These are phyloP conservation scores for Keithomyces neogunnii DNA, from an alignment of 2,329 filamentous ascomycete species.

Conservation along the genomic window DNA sequence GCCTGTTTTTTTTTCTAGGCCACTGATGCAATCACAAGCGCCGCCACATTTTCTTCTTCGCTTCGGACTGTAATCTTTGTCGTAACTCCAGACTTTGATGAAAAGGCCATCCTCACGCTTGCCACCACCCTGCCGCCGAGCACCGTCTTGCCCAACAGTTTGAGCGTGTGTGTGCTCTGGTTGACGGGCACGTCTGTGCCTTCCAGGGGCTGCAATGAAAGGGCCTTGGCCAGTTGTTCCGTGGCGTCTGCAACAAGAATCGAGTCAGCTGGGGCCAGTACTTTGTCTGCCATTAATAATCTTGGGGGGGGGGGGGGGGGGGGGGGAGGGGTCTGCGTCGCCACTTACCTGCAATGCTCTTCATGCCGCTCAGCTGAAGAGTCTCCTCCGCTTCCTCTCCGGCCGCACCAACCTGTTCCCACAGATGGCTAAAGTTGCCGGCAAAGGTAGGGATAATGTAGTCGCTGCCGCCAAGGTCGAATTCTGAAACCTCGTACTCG, in stretches of 20 bases:
- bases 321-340: too few species aligned
- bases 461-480: conserved; percentile 84
- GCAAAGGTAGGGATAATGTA: conserved; percentile 92
- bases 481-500: conserved; percentile 92
- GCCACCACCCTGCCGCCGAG: conserved; percentile 82
- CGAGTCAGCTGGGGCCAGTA: too few species aligned
- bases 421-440: conserved; percentile 89
- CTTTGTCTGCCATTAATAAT: too few species aligned
- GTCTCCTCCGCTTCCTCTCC: conserved; percentile 91
- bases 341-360: conserved; percentile 79
- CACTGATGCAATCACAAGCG: conserved; percentile 75
- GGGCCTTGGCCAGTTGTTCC: conserved; percentile 75
- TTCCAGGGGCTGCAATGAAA: conserved; percentile 89
- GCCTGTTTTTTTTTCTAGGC: conserved; percentile 42
- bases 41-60: conserved; percentile 87
- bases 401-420: conserved; percentile 84
- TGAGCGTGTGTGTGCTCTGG: conserved; percentile 86
- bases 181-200: conserved; percentile 87
- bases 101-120: conserved; percentile 86
- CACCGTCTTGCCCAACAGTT: conserved; percentile 92
- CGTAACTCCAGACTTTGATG: conserved; percentile 84
- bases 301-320: too few species aligned
- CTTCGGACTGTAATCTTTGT: conserved; percentile 89
- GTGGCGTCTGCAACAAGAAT: conserved; percentile 63
- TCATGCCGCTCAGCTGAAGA: conserved; percentile 75